Base-by-base conservation (phyloP, 495 filamentous ascomycete genomes). In the Daldinia concentrica region DNA sequence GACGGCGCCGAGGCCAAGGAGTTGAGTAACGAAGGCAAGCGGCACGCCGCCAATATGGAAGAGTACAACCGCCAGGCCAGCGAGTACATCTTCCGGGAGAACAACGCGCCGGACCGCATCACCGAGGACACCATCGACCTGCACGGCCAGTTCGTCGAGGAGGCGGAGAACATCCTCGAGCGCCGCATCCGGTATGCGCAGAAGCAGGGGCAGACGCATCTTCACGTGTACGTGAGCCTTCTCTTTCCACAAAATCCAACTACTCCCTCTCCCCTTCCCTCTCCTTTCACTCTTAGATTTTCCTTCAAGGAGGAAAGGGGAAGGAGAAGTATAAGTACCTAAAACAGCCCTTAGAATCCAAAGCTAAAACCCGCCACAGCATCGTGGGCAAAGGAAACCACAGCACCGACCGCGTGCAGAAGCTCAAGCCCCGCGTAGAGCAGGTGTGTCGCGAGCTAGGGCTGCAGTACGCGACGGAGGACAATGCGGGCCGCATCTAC, bases 341-440 rank as follows among this genome's bases (percentile, higher is more conserved):
- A 54, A 52, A 29, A 26, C 1, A 29, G 14, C n/a, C 15, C 6
- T 8, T 22, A 48, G n/a, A 29, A n/a, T 11, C 11, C 19, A 15
- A 29, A 26, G 48, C 26, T 52, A 26, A 24, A 5, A 27, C 0
- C 52, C 32, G 24, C 9, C 57, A 78, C 58, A 80, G 80, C 55
- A 97, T 99, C 76, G 96, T 98, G 24, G 95, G 95, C 50, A 97
- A 93, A 81, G 95, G 95, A 3, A 95, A 95, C 79, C 96, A 99
- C 80, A 92, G 89, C 29, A 82, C 78, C 2, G 84, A 88, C 64
- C 89, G 92, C 72, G 84, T 98, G 48, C 90, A 95, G 76, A 97
- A 95, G 82, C 88, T 99, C 76, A 97, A 94, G 79, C 95, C 95
- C 6, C 84, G 90, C 29, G 94, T 98, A 17, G 94, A 98, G 79